These are phyloP conservation scores for Phytophthora uliginosa DNA, from an alignment of 352 stramenopile genomes.

Conservation along the genomic window DNA sequence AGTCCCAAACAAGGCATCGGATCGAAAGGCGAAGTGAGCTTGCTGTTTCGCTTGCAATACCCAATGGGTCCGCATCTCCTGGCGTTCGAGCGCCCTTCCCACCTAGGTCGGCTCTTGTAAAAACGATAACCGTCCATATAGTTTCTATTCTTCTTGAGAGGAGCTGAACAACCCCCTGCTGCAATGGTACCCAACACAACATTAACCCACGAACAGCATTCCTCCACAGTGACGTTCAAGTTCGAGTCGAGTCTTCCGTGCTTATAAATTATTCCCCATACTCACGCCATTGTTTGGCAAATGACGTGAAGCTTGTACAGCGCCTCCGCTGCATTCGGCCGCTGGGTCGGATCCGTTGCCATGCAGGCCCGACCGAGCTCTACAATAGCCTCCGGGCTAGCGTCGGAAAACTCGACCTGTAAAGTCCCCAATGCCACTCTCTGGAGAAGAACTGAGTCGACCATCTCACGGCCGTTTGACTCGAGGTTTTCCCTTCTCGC, in stretches of 20 bases:
- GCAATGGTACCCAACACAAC: no score
- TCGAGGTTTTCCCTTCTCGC: slow-evolving; percentile 43
- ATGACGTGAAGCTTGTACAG: slow-evolving; percentile 41
- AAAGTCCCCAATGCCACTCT: slow-evolving; percentile 32
- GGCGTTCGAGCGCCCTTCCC: no score
- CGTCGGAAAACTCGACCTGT: slow-evolving; percentile 29
- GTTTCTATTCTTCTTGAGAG: no score
- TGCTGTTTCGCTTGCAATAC: no score
- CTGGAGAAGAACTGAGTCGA: slow-evolving; percentile 33
- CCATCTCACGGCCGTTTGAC: slow-evolving; percentile 27
- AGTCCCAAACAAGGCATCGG: no score
- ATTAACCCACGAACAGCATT: no score
- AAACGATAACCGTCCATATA: not conserved
- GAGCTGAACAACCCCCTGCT: no score
- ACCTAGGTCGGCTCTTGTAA: no score
- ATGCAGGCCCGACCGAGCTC: slow-evolving; percentile 32
- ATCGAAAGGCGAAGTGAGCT: no score
- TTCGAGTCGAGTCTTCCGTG: not conserved
- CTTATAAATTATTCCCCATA: slow-evolving; percentile 26
- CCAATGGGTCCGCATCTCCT: no score
- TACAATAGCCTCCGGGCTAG: slow-evolving; percentile 28
- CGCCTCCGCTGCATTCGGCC: slow-evolving; percentile 37
- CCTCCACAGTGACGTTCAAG: no score
- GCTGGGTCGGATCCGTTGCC: slow-evolving; percentile 20
- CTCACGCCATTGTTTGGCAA: slow-evolving; percentile 18